Conservation (phyloP, 2,329 filamentous ascomycete genomes). For the Fusarium virguliforme region DNA sequence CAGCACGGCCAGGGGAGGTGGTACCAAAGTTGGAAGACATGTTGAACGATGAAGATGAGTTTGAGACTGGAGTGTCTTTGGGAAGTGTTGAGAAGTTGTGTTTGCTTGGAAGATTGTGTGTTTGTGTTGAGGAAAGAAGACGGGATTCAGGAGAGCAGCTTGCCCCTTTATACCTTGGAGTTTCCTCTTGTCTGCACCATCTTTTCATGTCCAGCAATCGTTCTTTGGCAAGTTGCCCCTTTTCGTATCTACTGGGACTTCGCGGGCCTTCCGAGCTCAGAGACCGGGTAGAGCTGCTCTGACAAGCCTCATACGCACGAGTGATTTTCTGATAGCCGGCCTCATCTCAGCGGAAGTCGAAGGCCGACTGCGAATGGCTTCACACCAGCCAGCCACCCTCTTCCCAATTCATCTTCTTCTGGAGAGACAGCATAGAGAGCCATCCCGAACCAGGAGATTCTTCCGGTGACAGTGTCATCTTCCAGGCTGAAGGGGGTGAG, state of each 20-base stretch:
- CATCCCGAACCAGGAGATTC: slow-evolving; percentile 6
- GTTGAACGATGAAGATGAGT: slow-evolving; percentile 3
- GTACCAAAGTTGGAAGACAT: slow-evolving; percentile 2
- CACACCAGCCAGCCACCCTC: slow-evolving; percentile 8
- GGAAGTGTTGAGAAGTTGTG: background rate
- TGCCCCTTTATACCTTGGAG: background rate
- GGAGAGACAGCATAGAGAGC: background rate
- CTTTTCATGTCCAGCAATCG: background rate
- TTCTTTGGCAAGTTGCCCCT: too few species aligned
- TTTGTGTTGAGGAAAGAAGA: slow-evolving; percentile 1
- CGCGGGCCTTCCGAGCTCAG: background rate
- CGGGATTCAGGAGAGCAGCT: background rate
- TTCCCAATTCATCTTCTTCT: background rate
- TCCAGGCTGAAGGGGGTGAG: background rate
- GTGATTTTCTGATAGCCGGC: background rate
- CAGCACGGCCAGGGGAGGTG: slow-evolving; percentile 35
- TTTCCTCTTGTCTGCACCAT: background rate
- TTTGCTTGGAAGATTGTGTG: background rate
- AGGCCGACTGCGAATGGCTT: background rate
- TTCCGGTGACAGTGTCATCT: background rate
- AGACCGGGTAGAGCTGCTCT: background rate
- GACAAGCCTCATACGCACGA: slow-evolving; percentile 7
- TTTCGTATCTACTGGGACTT: background rate
- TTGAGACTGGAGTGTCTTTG: background rate
- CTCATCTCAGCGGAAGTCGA: background rate